phyloP scores from a whole-genome alignment of 1,284 basidiomycete species.

The Lentinula novae-zelandiae region DNA sequence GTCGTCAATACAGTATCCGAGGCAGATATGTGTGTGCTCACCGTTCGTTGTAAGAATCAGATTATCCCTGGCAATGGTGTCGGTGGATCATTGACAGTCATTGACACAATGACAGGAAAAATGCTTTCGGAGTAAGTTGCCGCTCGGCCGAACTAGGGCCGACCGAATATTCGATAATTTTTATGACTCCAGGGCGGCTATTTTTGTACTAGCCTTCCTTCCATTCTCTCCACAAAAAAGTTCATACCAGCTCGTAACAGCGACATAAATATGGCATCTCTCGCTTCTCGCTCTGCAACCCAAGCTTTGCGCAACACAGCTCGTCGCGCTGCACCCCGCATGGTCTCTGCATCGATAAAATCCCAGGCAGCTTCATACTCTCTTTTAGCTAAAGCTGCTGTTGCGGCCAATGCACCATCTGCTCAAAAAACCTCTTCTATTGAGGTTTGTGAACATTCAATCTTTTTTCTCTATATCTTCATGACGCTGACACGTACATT shows the following conservation, averaged over 20 bases:
- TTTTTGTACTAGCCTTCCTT: background rate
- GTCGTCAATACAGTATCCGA: too few relatives aligned
- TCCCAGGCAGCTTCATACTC: conserved; percentile 69
- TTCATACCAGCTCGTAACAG: background rate
- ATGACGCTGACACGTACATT: background rate
- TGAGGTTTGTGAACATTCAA: conserved; percentile 36
- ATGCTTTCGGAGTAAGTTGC: background rate
- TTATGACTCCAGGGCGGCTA: background rate
- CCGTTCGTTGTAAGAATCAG: too few relatives aligned
- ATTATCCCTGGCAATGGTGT: too few relatives aligned
- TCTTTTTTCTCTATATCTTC: conserved; percentile 17
- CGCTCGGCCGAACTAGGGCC: background rate
- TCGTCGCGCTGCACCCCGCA: conserved; percentile 49
- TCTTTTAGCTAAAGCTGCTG: conserved; percentile 55
- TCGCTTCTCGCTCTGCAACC: conserved; percentile 55
- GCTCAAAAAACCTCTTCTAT: conserved; percentile 30
- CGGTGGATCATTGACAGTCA: too few relatives aligned
- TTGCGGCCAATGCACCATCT: conserved; percentile 26
- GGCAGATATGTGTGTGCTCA: too few relatives aligned
- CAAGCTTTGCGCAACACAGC: conserved; percentile 57
- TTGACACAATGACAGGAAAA: too few relatives aligned
- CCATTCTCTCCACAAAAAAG: background rate
- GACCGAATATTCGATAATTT: too few relatives aligned
- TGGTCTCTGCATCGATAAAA: conserved; percentile 37
- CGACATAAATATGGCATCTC: conserved; percentile 45